These are phyloP conservation scores for Panus rudis DNA, from an alignment of 768 basidiomycete species.

Conservation along the genomic window DNA sequence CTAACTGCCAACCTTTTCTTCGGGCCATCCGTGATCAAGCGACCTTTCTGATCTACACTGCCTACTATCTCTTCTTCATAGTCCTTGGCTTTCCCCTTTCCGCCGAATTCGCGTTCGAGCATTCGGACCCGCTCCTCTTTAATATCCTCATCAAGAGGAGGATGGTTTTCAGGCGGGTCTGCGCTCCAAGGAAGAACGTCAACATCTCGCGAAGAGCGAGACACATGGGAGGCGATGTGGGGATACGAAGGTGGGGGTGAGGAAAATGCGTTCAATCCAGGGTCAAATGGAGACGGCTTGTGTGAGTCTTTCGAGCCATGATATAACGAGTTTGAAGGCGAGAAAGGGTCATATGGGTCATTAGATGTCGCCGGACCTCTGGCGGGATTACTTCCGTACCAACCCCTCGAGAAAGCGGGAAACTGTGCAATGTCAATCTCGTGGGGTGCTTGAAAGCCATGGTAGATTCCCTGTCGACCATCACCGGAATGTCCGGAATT, in stretches of 20 bases:
- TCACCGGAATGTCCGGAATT: background rate
- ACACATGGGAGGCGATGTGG: slow-evolving; percentile 21
- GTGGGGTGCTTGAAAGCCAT: too few relatives aligned
- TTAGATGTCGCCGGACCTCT: background rate
- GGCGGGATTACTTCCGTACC: slow-evolving; percentile 40
- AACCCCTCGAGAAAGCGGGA: slow-evolving; percentile 55
- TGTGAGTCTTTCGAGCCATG: too few relatives aligned
- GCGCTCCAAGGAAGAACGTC: slow-evolving; percentile 47
- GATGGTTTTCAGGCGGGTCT: slow-evolving; percentile 38
- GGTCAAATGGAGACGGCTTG: slow-evolving; percentile 28
- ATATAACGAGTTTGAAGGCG: slow-evolving; percentile 6
- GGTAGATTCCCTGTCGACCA: too few relatives aligned
- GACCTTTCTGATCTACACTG: slow-evolving; percentile 49
- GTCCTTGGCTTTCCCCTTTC: slow-evolving; percentile 27
- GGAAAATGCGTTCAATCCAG: slow-evolving; percentile 25
- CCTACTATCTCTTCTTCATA: slow-evolving; percentile 49
- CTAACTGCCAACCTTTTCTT: slow-evolving; percentile 47
- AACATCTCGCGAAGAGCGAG: slow-evolving; percentile 26
- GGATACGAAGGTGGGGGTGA: slow-evolving; percentile 25
- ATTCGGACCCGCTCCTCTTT: slow-evolving; percentile 67
- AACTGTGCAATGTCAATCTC: slow-evolving; percentile 59
- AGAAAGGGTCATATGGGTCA: slow-evolving; percentile 4
- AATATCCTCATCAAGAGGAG: slow-evolving; percentile 38
- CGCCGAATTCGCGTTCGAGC: slow-evolving; percentile 61
- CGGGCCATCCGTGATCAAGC: slow-evolving; percentile 56